Conservation (phyloP, 2,329 filamentous ascomycete species). For the Trichoderma sp. region DNA sequence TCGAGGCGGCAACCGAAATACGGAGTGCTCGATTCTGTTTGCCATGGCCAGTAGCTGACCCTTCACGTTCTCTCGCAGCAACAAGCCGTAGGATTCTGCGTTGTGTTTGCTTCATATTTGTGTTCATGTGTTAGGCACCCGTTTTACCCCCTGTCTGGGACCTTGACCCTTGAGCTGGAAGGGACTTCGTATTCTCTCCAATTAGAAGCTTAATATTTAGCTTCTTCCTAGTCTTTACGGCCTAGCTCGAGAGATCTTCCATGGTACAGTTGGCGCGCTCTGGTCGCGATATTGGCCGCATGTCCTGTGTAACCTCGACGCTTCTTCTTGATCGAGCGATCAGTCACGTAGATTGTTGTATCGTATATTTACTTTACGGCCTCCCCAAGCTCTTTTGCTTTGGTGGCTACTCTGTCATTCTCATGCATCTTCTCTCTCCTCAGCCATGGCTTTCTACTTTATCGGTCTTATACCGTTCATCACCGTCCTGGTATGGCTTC, state of each 20-base stretch:
- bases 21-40: background rate
- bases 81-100: background rate
- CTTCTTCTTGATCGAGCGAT: background rate
- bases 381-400: background rate
- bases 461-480: background rate
- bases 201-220: background rate
- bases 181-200: background rate
- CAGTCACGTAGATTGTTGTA: background rate
- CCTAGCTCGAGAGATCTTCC: background rate
- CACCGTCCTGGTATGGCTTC: conserved; percentile 29
- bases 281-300: background rate
- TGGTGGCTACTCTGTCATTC: background rate
- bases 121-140: background rate
- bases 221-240: background rate
- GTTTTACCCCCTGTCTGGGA: background rate
- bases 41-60: background rate
- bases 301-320: background rate
- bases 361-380: background rate
- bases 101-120: background rate
- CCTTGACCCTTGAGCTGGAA: background rate
- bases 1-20: background rate
- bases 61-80: background rate
- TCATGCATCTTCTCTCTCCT: no score
- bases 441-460: background rate
- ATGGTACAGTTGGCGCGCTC: background rate